phyloP scores from a whole-genome alignment of 176 grass and related monocot genomes.

The Elaeis guineensis region DNA sequence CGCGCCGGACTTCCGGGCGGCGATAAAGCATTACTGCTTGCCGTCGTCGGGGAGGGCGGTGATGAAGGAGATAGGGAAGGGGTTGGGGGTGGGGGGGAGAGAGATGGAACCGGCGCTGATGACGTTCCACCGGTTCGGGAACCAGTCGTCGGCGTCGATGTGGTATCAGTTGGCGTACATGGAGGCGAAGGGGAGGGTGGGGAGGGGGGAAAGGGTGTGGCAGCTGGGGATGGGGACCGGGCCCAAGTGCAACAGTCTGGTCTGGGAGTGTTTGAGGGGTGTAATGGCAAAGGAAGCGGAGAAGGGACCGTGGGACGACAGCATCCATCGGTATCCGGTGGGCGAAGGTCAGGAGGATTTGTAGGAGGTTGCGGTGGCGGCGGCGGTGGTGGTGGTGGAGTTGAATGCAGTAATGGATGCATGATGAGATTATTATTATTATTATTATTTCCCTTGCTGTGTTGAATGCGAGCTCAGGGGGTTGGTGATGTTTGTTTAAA shows the following conservation, averaged over 20 bases:
- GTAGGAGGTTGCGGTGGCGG: too few species aligned
- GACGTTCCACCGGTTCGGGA: constrained; percentile 75
- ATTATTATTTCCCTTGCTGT: too few species aligned
- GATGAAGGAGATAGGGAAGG: constrained; percentile 45
- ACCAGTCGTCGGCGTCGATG: constrained; percentile 76
- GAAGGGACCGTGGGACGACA: constrained; percentile 33
- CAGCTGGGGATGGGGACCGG: constrained; percentile 32
- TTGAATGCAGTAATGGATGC: too few species aligned
- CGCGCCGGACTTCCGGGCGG: constrained; percentile 1
- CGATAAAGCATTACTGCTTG: constrained; percentile 50
- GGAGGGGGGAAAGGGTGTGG: constrained; percentile 22
- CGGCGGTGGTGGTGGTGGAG: too few species aligned
- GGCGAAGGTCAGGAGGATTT: too few species aligned
- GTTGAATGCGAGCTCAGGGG: too few species aligned
- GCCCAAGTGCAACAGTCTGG: constrained; percentile 47
- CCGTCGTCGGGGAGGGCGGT: constrained; percentile 51
- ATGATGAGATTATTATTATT: too few species aligned
- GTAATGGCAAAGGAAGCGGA: neutral
- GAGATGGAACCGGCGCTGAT: constrained; percentile 60
- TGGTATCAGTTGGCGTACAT: constrained; percentile 76
- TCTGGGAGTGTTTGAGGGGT: constrained; percentile 30
- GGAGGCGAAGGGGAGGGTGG: constrained; percentile 45
- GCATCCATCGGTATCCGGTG: constrained; percentile 39
- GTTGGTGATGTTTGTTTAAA: too few species aligned
- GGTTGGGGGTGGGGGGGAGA: constrained; percentile 37